A percentile compares a stretch with the other conserved stretches of the same genome.
Evolutionary conservation across 164 flowering plant species (phyloP).

Genomic region (Brasenia schreberi): DNA sequence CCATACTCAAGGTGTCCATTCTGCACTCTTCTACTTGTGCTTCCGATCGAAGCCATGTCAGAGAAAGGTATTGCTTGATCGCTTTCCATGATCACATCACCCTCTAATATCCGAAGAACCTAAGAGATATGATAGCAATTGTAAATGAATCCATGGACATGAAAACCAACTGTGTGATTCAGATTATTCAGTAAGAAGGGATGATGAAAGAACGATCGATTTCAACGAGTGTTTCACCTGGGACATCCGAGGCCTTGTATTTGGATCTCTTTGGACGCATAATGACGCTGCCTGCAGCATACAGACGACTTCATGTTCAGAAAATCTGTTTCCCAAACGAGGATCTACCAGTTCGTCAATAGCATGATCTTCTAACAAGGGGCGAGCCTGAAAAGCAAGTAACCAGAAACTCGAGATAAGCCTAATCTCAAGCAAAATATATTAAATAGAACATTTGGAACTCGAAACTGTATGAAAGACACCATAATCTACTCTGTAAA

Average conservation of each 20-base stretch:
- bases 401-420: not conserved
- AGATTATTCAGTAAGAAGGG: not conserved
- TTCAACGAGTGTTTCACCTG: conserved; percentile 39
- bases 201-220: not conserved
- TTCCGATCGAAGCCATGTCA: conserved; percentile 30
- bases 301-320: conserved; percentile 41
- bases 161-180: not conserved
- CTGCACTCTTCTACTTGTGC: conserved; percentile 51
- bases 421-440: too few relatives aligned
- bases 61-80: conserved; percentile 41
- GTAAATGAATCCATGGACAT: not conserved
- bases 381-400: conserved; percentile 56
- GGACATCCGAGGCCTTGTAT: conserved; percentile 87
- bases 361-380: conserved; percentile 48
- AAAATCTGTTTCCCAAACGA: conserved; percentile 28
- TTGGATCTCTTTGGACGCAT: conserved; percentile 73
- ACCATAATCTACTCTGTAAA: too few relatives aligned
- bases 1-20: conserved; percentile 30
- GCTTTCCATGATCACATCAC: conserved; percentile 63
- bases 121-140: conserved; percentile 6
- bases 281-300: conserved; percentile 77
- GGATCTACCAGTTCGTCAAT: conserved; percentile 66
- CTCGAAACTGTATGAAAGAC: too few relatives aligned
- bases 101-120: conserved; percentile 75
- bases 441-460: too few relatives aligned